These are phyloP conservation scores for Cryptococcus deneoformans DNA, from an alignment of 1,284 basidiomycete genomes.

Conservation along the genomic window DNA sequence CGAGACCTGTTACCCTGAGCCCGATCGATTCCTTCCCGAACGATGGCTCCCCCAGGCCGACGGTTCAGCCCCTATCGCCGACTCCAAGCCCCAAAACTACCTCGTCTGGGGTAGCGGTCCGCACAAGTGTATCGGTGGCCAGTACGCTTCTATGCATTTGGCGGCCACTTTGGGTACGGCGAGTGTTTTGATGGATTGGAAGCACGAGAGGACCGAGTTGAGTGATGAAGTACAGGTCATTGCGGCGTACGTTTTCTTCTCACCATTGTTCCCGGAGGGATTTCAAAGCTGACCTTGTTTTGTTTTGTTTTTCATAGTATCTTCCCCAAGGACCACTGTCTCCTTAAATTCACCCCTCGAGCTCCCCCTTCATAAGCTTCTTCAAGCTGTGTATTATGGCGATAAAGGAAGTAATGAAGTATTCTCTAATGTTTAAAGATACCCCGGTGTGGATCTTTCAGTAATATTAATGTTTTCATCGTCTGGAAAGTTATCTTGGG, in stretches of 20 bases:
- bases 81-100: slow-evolving; percentile 88
- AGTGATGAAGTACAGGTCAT: slow-evolving; percentile 88
- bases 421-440: no score
- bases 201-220: slow-evolving; percentile 75
- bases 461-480: no score
- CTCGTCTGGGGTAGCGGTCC: slow-evolving; percentile 94
- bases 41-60: slow-evolving; percentile 87
- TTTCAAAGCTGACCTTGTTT: neutral
- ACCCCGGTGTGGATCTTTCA: no score
- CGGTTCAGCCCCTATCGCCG: slow-evolving; percentile 58
- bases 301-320: slow-evolving; percentile 50
- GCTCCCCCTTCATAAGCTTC: slow-evolving; percentile 30
- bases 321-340: slow-evolving; percentile 91
- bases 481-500: no score
- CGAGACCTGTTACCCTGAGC: slow-evolving; percentile 79
- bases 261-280: neutral
- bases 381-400: neutral
- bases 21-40: slow-evolving; percentile 80
- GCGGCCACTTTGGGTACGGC: slow-evolving; percentile 83
- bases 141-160: slow-evolving; percentile 93
- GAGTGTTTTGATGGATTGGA: slow-evolving; percentile 76
- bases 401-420: no score
- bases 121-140: slow-evolving; percentile 88
- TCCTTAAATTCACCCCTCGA: slow-evolving; percentile 62
- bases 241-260: slow-evolving; percentile 58